Evolutionary conservation across 305 asterid genomes (phyloP), one percentile per base, ranked within the genome.

Genomic region (Fraxinus angustifolia): DNA sequence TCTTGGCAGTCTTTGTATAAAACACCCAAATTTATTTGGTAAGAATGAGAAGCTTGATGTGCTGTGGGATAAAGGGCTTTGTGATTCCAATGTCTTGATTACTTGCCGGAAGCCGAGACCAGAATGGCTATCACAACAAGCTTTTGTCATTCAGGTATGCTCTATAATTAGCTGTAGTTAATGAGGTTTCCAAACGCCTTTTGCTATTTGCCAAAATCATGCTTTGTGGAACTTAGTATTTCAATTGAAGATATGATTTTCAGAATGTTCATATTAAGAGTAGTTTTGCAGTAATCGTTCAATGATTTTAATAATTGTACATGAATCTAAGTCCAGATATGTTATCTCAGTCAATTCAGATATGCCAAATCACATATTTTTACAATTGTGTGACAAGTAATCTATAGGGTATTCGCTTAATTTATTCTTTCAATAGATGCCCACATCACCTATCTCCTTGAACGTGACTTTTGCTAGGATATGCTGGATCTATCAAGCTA

Each of bases 41-140:
- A 94, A 92, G 86, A 89, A 98, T 58, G 98, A 96, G 90, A 96
- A 96, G 93, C 97, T 96, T 60, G 97, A 94, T 87, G 87, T 96
- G 81, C 88, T 87, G 86, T 95, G 97, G 92, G 98, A 95, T 78
- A 95, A 95, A 87, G 99, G 99, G 65, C 92, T 95, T 6, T 94
- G 94, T 84, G 97, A 95, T 89, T 94, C 98, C 85, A 94, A 91
- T 83, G 68, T 96, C 77, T 87, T 89, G 87, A 83, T 94, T 78
- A 91, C 98, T 38, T 92, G 89, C 82, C 90, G 97, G 86, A 95
- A 95, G 88, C 97, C 99, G 17, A 88, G 92, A 65, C 96, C 98
- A 0, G 96, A 92, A 74, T 91, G 97, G 97, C 96, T 93, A 80
- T 81, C 96, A 26, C 98, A 92, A 84, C 97, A 89, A 53, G 90